A percentile compares a stretch with the other conserved stretches of the same genome.
These are phyloP conservation scores for Gossypium gossypioides DNA, from an alignment of 441 rosid genomes.

Conservation along the genomic window DNA sequence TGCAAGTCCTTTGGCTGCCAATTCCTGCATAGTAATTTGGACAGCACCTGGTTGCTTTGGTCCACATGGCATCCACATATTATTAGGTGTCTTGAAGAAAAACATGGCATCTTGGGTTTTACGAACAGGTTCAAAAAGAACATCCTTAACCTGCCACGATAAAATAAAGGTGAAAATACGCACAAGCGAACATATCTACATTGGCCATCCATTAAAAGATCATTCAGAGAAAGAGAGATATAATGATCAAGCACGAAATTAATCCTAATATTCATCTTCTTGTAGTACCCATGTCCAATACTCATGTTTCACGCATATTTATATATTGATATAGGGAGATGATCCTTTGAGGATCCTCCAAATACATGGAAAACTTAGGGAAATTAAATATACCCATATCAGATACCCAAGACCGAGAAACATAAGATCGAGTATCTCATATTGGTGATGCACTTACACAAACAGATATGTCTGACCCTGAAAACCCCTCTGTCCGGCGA, in stretches of 20 bases:
- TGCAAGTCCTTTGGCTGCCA: constrained; percentile 74
- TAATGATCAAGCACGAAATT: background rate
- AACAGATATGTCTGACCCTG: constrained; percentile 95
- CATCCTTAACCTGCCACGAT: constrained; percentile 74
- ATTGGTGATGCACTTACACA: constrained; percentile 54
- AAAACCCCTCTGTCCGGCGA: constrained; percentile 76
- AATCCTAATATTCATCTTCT: background rate
- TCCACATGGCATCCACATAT: constrained; percentile 89
- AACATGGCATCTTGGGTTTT: constrained; percentile 98
- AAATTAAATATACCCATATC: background rate
- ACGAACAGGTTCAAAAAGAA: constrained; percentile 93
- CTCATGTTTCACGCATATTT: background rate
- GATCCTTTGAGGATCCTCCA: background rate
- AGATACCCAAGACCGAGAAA: background rate
- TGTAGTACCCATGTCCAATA: background rate
- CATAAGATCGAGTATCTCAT: constrained; percentile 1
- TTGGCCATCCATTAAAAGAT: background rate
- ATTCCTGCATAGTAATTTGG: constrained; percentile 82
- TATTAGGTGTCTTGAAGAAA: constrained; percentile 56
- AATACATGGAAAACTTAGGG: background rate
- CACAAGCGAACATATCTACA: background rate
- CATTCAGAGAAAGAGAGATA: background rate
- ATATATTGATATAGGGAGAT: background rate
- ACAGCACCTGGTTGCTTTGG: constrained; percentile 82
- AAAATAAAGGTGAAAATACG: background rate